These are phyloP conservation scores for Geotrichum cucujoidarum DNA, from an alignment of 1,139 yeast genomes.

Conservation along the genomic window DNA sequence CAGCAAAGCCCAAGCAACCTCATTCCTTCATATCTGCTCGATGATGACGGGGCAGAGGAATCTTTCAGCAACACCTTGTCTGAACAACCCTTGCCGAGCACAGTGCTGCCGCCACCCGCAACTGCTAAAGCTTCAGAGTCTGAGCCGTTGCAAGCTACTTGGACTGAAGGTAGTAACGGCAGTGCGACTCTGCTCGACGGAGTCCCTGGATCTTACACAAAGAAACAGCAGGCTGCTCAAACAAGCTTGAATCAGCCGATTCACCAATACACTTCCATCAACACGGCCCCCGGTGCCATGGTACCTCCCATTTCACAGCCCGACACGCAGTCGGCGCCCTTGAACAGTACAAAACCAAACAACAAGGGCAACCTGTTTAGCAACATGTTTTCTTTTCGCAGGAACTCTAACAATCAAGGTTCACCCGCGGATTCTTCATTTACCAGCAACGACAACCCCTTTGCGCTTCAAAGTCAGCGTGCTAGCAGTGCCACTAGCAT, in stretches of 20 bases:
- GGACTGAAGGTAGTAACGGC: too few species aligned
- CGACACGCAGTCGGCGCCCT: background rate
- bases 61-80: background rate
- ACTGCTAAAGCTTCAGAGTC: too few species aligned
- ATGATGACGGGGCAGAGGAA: too few species aligned
- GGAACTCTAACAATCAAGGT: too few species aligned
- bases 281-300: background rate
- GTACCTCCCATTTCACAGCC: background rate
- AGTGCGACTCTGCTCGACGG: too few species aligned
- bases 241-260: conserved; percentile 11
- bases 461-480: background rate
- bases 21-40: conserved; percentile 12
- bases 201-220: too few species aligned
- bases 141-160: too few species aligned
- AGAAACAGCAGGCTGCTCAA: too few species aligned
- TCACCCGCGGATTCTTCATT: too few species aligned
- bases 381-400: conserved; percentile 20
- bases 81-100: too few species aligned
- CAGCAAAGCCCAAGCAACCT: conserved; percentile 6
- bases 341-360: background rate
- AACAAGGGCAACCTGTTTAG: conserved; percentile 12
- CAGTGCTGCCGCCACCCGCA: too few species aligned
- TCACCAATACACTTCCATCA: background rate
- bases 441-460: too few species aligned
- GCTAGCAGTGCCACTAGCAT: conserved; percentile 16